Conservation (phyloP, 495 filamentous ascomycete genomes). For the Lasiosphaeria hispida region DNA sequence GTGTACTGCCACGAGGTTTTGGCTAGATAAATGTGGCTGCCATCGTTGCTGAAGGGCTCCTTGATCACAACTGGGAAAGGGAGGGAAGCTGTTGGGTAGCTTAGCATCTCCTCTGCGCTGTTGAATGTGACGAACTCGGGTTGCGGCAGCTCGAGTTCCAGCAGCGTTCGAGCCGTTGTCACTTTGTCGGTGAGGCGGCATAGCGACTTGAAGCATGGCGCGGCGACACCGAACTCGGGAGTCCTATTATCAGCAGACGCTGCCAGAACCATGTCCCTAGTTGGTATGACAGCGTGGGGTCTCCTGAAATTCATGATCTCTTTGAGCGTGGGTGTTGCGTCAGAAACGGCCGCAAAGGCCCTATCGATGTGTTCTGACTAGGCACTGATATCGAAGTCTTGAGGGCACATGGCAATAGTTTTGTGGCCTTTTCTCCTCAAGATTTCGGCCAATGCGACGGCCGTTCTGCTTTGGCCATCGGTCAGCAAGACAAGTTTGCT, state of each 20-base stretch:
- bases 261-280: too few species aligned
- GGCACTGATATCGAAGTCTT: neutral
- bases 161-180: too few species aligned
- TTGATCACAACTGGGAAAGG: neutral
- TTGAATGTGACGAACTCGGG: neutral
- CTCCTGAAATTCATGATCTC: too few species aligned
- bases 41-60: neutral
- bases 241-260: too few species aligned
- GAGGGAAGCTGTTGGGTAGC: too few species aligned
- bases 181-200: too few species aligned
- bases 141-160: neutral
- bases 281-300: too few species aligned
- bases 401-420: constrained; percentile 5
- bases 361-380: neutral
- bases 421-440: neutral
- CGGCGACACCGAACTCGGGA: too few species aligned
- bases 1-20: too few species aligned
- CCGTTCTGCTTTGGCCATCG: neutral
- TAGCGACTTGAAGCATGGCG: too few species aligned
- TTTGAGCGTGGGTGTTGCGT: too few species aligned
- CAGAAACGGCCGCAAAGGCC: too few species aligned
- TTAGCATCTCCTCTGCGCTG: neutral
- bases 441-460: constrained; percentile 1
- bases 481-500: constrained; percentile 1
- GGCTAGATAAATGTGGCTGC: neutral